A percentile compares a stretch with the other conserved stretches of the same genome.
Evolutionary conservation across 495 filamentous ascomycete species (phyloP).

Genomic region (Trichoderma asperelloides): DNA sequence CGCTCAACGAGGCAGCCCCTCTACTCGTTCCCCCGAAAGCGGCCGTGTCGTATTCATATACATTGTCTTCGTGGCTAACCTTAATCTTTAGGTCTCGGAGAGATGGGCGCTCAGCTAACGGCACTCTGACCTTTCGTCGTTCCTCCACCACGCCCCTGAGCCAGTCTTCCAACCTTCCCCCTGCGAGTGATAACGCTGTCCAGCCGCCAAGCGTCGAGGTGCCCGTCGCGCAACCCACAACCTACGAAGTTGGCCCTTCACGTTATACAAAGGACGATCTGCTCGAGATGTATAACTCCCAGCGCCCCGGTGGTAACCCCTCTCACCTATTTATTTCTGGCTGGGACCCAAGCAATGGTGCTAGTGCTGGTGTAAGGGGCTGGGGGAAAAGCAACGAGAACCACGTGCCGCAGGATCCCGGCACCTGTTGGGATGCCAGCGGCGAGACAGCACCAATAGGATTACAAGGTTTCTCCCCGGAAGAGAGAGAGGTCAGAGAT

Average conservation of each 20-base stretch:
- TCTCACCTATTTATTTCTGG: constrained; percentile 59
- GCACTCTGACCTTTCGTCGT: constrained; percentile 80
- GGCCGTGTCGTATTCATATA: not conserved
- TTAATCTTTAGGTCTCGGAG: not conserved
- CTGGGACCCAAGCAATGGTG: constrained; percentile 65
- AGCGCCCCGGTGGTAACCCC: constrained; percentile 20
- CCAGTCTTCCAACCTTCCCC: constrained; percentile 18
- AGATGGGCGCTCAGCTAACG: constrained; percentile 51
- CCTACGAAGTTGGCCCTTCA: constrained; percentile 9
- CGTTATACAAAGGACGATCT: constrained; percentile 60
- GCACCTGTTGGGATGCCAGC: constrained; percentile 81
- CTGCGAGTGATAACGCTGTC: constrained; percentile 15
- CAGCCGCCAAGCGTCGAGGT: constrained; percentile 15
- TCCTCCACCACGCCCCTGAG: constrained; percentile 51
- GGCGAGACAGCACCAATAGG: constrained; percentile 66
- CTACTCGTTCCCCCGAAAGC: not conserved
- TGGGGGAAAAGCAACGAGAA: constrained; percentile 72
- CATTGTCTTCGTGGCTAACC: not conserved
- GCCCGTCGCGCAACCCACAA: constrained; percentile 12
- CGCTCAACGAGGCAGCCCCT: not conserved
- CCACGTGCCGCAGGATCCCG: constrained; percentile 51
- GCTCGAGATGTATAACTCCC: constrained; percentile 60
- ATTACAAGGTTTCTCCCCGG: constrained; percentile 65
- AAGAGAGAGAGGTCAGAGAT: constrained; percentile 68
- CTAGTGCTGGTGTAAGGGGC: constrained; percentile 50